These are phyloP conservation scores for Hondaea fermentalgiana DNA, from an alignment of 108 stramenopile species.

Conservation along the genomic window DNA sequence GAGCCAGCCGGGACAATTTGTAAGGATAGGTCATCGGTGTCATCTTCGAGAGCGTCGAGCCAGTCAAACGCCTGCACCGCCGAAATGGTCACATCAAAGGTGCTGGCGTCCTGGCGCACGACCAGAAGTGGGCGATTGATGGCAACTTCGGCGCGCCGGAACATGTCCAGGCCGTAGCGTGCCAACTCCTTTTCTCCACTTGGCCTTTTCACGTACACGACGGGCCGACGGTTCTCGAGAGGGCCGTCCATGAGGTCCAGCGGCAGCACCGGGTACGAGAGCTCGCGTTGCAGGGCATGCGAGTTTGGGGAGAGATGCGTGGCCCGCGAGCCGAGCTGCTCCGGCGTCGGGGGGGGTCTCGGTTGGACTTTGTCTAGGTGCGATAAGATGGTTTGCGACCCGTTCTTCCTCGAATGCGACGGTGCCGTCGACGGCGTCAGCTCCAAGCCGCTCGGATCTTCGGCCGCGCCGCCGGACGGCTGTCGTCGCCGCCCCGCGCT, in stretches of 20 bases:
- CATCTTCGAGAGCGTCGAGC: neutral
- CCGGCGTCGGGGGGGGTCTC: neutral
- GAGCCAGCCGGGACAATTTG: slow-evolving; percentile 7
- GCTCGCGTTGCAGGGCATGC: neutral
- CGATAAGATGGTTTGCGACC: neutral
- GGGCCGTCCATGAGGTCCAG: neutral
- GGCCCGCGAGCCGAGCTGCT: neutral
- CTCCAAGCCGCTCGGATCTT: neutral
- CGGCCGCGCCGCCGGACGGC: neutral
- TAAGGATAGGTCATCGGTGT: neutral
- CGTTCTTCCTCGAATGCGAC: neutral
- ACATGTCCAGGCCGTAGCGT: slow-evolving; percentile 10
- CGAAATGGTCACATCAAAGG: neutral
- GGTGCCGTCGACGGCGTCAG: neutral
- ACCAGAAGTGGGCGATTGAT: neutral
- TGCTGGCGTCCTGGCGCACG: neutral
- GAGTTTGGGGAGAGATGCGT: neutral
- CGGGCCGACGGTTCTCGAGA: neutral
- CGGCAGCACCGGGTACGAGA: slow-evolving; percentile 4
- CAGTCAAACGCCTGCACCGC: neutral
- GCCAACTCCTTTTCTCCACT: neutral
- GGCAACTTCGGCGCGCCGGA: neutral
- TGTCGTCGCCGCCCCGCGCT: neutral
- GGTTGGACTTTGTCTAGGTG: neutral
- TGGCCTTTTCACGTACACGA: neutral